A percentile compares a stretch with the other conserved stretches of the same genome.
Conservation (phyloP, 306 rosid species). For the Pueraria montana region DNA sequence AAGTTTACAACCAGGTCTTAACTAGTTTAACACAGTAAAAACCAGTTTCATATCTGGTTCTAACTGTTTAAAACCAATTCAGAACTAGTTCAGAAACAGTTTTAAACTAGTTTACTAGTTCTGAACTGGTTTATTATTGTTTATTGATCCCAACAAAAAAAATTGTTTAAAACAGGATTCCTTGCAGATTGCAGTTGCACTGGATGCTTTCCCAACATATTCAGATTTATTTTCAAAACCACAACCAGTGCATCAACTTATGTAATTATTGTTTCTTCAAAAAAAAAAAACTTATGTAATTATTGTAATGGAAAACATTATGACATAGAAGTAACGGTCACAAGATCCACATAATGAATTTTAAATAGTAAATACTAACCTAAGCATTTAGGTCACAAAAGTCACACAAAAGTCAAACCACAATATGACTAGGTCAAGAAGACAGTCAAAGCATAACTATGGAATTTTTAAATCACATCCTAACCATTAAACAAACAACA, state of each 20-base stretch:
- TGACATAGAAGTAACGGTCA: background rate
- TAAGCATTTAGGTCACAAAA: too few relatives aligned
- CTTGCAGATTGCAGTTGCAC: background rate
- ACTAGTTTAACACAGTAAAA: background rate
- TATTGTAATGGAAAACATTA: background rate
- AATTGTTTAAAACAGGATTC: background rate
- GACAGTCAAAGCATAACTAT: background rate
- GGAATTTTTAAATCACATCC: constrained; percentile 2
- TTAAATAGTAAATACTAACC: too few relatives aligned
- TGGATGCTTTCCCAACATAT: background rate
- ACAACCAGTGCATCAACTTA: background rate
- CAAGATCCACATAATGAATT: background rate
- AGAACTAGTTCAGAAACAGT: background rate
- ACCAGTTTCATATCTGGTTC: background rate
- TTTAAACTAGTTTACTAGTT: background rate
- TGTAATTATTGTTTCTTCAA: background rate
- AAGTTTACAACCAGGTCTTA: too few relatives aligned
- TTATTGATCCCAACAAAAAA: background rate
- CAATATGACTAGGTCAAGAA: background rate
- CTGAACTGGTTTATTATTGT: too few relatives aligned
- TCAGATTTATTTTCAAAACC: background rate
- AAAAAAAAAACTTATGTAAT: too few relatives aligned
- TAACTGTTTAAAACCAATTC: background rate
- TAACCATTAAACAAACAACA: background rate
- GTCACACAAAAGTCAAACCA: too few relatives aligned